These are phyloP conservation scores for Metarhizium sp. DNA, from an alignment of 2,329 filamentous ascomycete species.

Conservation along the genomic window DNA sequence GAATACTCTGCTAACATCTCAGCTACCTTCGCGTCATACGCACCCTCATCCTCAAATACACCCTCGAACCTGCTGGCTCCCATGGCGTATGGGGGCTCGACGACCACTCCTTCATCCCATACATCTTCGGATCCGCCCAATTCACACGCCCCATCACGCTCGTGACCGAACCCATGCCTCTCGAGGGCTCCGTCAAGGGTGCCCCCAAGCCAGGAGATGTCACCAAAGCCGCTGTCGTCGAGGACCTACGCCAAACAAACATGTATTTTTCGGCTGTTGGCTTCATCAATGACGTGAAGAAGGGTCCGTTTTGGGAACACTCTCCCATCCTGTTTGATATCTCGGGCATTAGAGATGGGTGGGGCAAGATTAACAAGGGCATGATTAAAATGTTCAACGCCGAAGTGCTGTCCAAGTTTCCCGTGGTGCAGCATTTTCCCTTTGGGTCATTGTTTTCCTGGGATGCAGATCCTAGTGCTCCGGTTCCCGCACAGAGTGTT, in stretches of 20 bases:
- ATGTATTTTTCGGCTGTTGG: slow-evolving; percentile 94
- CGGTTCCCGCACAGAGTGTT: slow-evolving; percentile 35
- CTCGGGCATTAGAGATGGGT: slow-evolving; percentile 82
- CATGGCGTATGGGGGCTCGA: slow-evolving; percentile 99
- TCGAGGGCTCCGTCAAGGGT: slow-evolving; percentile 66
- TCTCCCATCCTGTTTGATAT: slow-evolving; percentile 92
- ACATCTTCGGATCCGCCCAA: slow-evolving; percentile 92
- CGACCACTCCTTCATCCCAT: slow-evolving; percentile 88
- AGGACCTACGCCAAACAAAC: slow-evolving; percentile 55
- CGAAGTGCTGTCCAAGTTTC: slow-evolving; percentile 92
- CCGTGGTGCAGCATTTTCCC: slow-evolving; percentile 92
- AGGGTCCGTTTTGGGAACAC: slow-evolving; percentile 93
- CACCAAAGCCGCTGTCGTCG: slow-evolving; percentile 52
- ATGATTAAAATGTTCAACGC: slow-evolving; percentile 99
- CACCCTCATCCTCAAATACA: slow-evolving; percentile 80
- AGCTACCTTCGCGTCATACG: slow-evolving; percentile 77
- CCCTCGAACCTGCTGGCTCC: slow-evolving; percentile 86
- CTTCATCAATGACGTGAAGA: slow-evolving; percentile 97
- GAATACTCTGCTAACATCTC: not conserved
- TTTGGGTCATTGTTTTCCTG: slow-evolving; percentile 76
- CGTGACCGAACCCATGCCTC: slow-evolving; percentile 52
- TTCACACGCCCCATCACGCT: slow-evolving; percentile 63
- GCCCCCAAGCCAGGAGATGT: slow-evolving; percentile 66
- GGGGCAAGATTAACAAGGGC: slow-evolving; percentile 98
- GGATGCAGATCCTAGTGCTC: slow-evolving; percentile 57